Conservation (phyloP, 1,139 yeast species). For the Maudiozyma humilis region DNA sequence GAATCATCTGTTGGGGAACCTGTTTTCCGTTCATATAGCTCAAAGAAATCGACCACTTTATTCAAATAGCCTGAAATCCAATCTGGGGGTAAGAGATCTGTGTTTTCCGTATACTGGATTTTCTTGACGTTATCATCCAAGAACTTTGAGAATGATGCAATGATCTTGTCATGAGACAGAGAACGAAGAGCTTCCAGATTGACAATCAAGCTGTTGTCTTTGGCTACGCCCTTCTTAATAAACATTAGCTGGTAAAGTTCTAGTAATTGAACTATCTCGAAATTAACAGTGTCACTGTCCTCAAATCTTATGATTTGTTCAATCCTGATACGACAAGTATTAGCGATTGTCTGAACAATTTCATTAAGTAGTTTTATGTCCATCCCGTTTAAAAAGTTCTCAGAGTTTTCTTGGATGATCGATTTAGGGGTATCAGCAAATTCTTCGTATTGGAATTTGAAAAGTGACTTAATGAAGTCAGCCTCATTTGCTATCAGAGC, state of each 20-base stretch:
- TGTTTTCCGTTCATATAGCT: slow-evolving; percentile 40
- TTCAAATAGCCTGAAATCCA: slow-evolving; percentile 55
- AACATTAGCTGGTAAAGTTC: slow-evolving; percentile 67
- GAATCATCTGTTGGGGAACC: slow-evolving; percentile 12
- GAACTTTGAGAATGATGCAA: slow-evolving; percentile 14
- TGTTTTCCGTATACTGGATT: slow-evolving; percentile 9
- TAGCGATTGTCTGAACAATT: slow-evolving; percentile 42
- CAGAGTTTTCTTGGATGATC: slow-evolving; percentile 25
- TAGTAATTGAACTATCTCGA: slow-evolving; percentile 54
- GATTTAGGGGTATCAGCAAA: slow-evolving; percentile 15
- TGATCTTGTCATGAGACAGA: slow-evolving; percentile 20
- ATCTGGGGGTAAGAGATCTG: slow-evolving; percentile 54
- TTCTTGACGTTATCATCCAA: slow-evolving; percentile 27
- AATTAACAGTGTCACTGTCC: slow-evolving; percentile 45
- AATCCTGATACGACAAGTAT: slow-evolving; percentile 45
- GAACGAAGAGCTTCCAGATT: slow-evolving; percentile 17
- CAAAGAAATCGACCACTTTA: slow-evolving; percentile 39
- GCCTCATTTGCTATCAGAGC: slow-evolving; percentile 82
- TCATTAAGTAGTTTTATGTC: slow-evolving; percentile 32
- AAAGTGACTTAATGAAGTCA: slow-evolving; percentile 57
- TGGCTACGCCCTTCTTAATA: slow-evolving; percentile 35
- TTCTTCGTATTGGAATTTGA: slow-evolving; percentile 33
- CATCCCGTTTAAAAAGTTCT: slow-evolving; percentile 21
- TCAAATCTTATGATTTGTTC: slow-evolving; percentile 68
- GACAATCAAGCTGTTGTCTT: slow-evolving; percentile 17